Evolutionary conservation across 2,329 filamentous ascomycete species (phyloP), one percentile per base, ranked within the genome.

Genomic region (Thelonectria rubi): DNA sequence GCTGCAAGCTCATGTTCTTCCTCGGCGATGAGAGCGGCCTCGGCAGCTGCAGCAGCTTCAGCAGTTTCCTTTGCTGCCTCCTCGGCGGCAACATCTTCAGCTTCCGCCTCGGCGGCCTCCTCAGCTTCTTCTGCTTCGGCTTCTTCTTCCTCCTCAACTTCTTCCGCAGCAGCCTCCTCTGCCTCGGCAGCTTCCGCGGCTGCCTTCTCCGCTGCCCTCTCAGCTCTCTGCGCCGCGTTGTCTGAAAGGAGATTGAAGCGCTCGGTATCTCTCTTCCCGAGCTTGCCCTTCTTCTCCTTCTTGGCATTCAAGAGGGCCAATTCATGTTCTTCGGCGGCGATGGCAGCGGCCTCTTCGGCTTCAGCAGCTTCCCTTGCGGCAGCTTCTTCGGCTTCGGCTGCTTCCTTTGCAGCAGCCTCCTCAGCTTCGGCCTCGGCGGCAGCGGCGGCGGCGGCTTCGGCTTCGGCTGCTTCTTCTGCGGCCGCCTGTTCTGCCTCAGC

Each of bases 211-310:
- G 8, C 77, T 76, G 30, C 78, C 73, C 60, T 70, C 71, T 21
- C 65, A 78, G 7, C 76, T 34, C 79, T 73, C 61, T 70, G 71
- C 24, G 69, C 71, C 24, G 75, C 72, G 34, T 73, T 77, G 37
- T 74, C 74, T 9, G 72, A 76, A 9, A 82, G 68, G 8, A 69
- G 66, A 37, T 78, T 74, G 24, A 78, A 74, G 60, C 79, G 82
- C 60, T 84, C 80, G 50, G 82, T 74, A 32, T 82, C 81, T 58
- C 77, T 82, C 64, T 79, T 83, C 2, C 69, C 72, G 11, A 82
- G 67, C 62, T 76, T 83, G 56, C 75, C 74, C 70, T 82, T 86
- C 65, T 81, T 82, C 12, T 42, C 34, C 45, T 68, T 70, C 67
- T 69, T 70, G 9, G 75, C 77, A 51, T 77, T 74, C 55, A 74